Conservation (phyloP, 1,284 basidiomycete genomes). For the Xerocomus minutiporus region DNA sequence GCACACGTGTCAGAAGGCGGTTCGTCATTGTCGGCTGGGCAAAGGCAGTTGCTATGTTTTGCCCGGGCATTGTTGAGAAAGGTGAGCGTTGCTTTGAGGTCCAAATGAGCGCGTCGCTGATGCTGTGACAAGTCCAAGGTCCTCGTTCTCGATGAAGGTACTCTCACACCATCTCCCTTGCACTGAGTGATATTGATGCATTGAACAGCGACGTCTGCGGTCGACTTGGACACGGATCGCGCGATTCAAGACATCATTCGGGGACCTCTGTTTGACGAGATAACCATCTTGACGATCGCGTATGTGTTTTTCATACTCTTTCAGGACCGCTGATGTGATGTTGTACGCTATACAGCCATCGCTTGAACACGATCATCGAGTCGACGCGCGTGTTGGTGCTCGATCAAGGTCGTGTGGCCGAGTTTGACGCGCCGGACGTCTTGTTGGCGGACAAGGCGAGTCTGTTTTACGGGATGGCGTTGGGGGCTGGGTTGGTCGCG, state of each 20-base stretch:
- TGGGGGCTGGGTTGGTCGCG: conserved; percentile 27
- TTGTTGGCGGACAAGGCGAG: conserved; percentile 3
- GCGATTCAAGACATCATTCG: too few relatives aligned
- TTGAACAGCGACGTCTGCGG: too few relatives aligned
- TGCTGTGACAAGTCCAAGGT: conserved; percentile 54
- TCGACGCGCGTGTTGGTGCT: too few relatives aligned
- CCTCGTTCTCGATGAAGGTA: conserved; percentile 78
- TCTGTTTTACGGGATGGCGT: conserved; percentile 29
- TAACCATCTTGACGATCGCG: conserved; percentile 85
- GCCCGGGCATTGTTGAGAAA: conserved; percentile 31
- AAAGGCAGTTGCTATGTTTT: too few relatives aligned
- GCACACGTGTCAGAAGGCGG: conserved; percentile 78
- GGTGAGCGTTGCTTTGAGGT: conserved; percentile 24
- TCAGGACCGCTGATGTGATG: too few relatives aligned
- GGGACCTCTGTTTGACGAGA: conserved; percentile 28
- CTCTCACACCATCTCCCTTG: background rate
- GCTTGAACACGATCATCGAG: too few relatives aligned
- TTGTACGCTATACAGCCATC: background rate
- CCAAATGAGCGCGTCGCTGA: background rate
- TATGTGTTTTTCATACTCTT: conserved; percentile 30
- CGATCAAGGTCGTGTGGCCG: too few relatives aligned
- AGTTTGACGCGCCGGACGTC: too few relatives aligned
- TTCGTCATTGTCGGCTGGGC: conserved; percentile 49
- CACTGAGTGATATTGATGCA: too few relatives aligned
- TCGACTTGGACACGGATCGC: too few relatives aligned